These are phyloP conservation scores for Eutrema japonicum DNA, from an alignment of 345 rosid genomes.

Conservation along the genomic window DNA sequence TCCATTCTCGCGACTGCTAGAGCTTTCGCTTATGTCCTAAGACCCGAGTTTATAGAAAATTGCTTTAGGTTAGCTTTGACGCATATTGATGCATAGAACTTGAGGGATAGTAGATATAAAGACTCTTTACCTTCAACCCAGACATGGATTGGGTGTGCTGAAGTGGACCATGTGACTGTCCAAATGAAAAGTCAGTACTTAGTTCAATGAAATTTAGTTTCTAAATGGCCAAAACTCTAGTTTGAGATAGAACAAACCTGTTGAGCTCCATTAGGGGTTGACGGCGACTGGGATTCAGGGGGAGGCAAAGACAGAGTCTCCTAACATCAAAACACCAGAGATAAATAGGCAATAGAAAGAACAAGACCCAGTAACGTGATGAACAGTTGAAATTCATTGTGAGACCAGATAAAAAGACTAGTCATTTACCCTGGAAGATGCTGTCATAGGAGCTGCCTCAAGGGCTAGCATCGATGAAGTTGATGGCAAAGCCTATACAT, in stretches of 20 bases:
- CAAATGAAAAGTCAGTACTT: slow-evolving; percentile 1
- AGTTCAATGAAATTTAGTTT: slow-evolving; percentile 1
- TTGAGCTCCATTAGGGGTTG: slow-evolving; percentile 50
- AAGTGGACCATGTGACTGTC: slow-evolving; percentile 45
- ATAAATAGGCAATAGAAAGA: slow-evolving; percentile 29
- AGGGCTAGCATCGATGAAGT: slow-evolving; percentile 41
- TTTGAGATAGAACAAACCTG: slow-evolving; percentile 51
- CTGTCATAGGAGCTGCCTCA: slow-evolving; percentile 47
- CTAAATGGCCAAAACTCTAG: neutral
- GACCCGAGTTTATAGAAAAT: slow-evolving; percentile 26
- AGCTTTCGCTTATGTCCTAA: slow-evolving; percentile 50
- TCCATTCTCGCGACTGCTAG: slow-evolving; percentile 16
- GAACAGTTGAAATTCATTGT: neutral
- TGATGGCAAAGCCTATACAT: slow-evolving; percentile 49
- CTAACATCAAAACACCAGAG: slow-evolving; percentile 27
- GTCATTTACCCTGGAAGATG: slow-evolving; percentile 51
- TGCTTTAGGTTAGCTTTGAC: slow-evolving; percentile 7
- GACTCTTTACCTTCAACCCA: slow-evolving; percentile 50
- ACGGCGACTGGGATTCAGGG: slow-evolving; percentile 45
- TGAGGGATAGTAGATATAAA: neutral
- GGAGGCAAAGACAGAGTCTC: slow-evolving; percentile 60
- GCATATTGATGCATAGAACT: neutral
- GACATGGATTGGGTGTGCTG: slow-evolving; percentile 42
- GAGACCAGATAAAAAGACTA: slow-evolving; percentile 3
- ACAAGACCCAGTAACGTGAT: slow-evolving; percentile 15